phyloP scores from a whole-genome alignment of 768 basidiomycete species.

The Lyophyllum decastes region DNA sequence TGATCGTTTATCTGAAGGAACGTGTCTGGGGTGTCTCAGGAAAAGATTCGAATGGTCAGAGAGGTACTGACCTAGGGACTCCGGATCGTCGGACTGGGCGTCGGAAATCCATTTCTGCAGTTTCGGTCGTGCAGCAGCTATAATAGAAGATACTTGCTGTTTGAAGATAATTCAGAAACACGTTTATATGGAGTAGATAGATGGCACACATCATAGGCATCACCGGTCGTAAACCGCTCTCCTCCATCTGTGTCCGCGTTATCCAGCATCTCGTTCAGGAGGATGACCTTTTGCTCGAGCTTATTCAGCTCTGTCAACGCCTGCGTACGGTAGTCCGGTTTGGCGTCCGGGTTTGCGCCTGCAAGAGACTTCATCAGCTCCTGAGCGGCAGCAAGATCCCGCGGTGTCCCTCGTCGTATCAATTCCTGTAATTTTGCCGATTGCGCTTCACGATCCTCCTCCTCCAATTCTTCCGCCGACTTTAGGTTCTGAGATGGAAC shows the following conservation, averaged over 20 bases:
- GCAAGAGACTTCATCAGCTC: slow-evolving; percentile 96
- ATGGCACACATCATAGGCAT: slow-evolving; percentile 83
- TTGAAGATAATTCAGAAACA: slow-evolving; percentile 9
- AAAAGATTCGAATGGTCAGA: not conserved
- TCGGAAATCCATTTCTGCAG: slow-evolving; percentile 98
- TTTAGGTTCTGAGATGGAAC: slow-evolving; percentile 69
- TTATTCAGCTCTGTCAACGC: slow-evolving; percentile 90
- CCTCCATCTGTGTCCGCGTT: slow-evolving; percentile 74
- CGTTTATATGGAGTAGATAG: not conserved
- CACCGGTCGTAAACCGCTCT: slow-evolving; percentile 84
- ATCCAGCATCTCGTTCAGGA: slow-evolving; percentile 97
- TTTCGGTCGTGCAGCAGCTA: slow-evolving; percentile 84
- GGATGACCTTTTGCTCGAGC: slow-evolving; percentile 90
- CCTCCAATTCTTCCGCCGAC: slow-evolving; percentile 93
- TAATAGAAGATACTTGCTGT: slow-evolving; percentile 88
- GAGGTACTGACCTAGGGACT: slow-evolving; percentile 72
- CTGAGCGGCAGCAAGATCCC: slow-evolving; percentile 93
- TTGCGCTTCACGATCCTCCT: slow-evolving; percentile 93
- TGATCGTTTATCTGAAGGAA: slow-evolving; percentile 97
- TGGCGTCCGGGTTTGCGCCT: slow-evolving; percentile 92
- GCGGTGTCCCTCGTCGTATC: slow-evolving; percentile 92
- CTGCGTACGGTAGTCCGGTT: slow-evolving; percentile 92
- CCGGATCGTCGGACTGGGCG: slow-evolving; percentile 85
- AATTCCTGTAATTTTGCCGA: slow-evolving; percentile 98
- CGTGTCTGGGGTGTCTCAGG: slow-evolving; percentile 58